Evolutionary conservation across 768 basidiomycete species (phyloP), one percentile per base, ranked within the genome.

Genomic region (Cystobasidium tubakii): DNA sequence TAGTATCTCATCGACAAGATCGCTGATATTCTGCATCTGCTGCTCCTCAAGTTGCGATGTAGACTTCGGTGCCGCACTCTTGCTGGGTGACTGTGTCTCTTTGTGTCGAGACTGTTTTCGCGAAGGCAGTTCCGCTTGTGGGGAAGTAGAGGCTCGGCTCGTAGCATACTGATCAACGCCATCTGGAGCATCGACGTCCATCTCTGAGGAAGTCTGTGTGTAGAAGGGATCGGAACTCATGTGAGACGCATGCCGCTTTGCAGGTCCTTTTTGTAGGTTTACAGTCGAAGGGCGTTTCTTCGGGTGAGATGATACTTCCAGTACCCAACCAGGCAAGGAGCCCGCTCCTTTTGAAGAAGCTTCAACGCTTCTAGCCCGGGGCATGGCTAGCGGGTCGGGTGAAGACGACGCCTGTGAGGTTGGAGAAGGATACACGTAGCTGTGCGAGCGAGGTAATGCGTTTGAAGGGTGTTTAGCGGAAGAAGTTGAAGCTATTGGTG

Each of bases 1-100:
- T 9, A 73, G 33, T 57, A 73, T 73, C 15, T 63, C 62, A 34
- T 73, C 57, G 23, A 73, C 34, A n/a, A 43, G 44, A 42, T 73
- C 62, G 13, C n/a, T 39, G 33, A 73, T 29, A 39, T 73, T 34
- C 25, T 43, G 39, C 36, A 73, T 33, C 12, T 42, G 39, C 39
- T 29, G 9, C 27, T 67, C 42, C 17, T 67, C 66, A 6, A 50
- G 3, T 33, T 67, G 42, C 9, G 21, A 23, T 13, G 66, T 53
- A 4, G 66, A 36, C 29, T 53, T n/a, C 29, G 44, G 42, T 15
- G 44, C 34, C 3, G 31, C 15, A 3, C 9, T 4, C 31, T 50
- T 67, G 66, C 66, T 53, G 6, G 57, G 57, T 7, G 57, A 60
- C n/a, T 21, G 46, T 15, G 3, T n/a, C 21, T 21, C 46, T 17